phyloP scores from a whole-genome alignment of 2,329 filamentous ascomycete genomes.

The Dactylellina sp. region DNA sequence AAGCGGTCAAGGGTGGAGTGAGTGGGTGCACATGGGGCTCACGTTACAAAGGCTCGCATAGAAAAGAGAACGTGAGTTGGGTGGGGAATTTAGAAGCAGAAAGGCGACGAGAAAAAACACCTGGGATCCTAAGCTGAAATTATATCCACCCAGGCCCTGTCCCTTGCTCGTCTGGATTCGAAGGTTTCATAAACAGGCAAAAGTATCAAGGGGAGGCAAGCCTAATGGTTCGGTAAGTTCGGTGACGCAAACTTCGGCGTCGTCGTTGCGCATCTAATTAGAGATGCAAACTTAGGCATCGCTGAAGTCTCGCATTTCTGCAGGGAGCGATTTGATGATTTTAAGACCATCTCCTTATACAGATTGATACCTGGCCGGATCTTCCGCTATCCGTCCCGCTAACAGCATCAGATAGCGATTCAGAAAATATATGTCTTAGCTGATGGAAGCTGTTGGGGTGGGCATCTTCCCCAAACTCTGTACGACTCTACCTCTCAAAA shows the following conservation, averaged over 20 bases:
- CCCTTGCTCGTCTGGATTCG: constrained; percentile 42
- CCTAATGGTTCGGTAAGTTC: constrained; percentile 49
- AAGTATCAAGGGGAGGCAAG: constrained; percentile 41
- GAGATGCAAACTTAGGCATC: constrained; percentile 35
- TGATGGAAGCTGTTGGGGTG: constrained; percentile 9
- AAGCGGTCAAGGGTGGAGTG: constrained; percentile 49
- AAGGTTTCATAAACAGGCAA: constrained; percentile 47
- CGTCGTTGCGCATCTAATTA: constrained; percentile 22
- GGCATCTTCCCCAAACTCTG: constrained; percentile 1
- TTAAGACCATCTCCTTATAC: constrained; percentile 22
- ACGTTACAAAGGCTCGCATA: constrained; percentile 20
- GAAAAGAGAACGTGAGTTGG: constrained; percentile 7
- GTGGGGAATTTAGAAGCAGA: constrained; percentile 21
- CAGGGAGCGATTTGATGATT: constrained; percentile 28
- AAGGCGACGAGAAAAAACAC: constrained; percentile 18
- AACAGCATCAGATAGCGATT: constrained; percentile 37
- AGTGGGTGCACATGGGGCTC: constrained; percentile 42
- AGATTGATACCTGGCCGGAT: constrained; percentile 35
- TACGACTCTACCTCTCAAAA: constrained; percentile 26
- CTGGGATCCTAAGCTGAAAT: constrained; percentile 45
- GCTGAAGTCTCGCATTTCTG: constrained; percentile 22
- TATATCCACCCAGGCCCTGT: constrained; percentile 46
- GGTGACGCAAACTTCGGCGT: constrained; percentile 44
- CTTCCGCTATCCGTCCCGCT: constrained; percentile 45
- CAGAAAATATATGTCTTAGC: constrained; percentile 13